Evolutionary conservation across 352 stramenopile species (phyloP).

Genomic region (Lagenidium sp.): DNA sequence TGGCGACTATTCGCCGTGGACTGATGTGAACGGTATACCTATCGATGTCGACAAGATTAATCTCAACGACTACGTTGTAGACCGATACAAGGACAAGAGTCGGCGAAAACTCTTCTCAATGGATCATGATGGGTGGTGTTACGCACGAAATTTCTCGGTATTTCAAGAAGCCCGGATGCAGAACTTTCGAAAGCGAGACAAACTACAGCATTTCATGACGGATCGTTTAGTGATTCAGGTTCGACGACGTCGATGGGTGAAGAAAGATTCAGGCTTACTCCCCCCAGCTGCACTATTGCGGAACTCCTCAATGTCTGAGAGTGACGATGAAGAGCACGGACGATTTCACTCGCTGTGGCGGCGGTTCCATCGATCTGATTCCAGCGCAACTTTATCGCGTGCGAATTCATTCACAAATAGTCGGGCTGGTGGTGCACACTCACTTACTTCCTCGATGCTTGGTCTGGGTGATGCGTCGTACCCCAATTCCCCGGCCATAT

Average conservation of each 20-base stretch:
- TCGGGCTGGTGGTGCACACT: slow-evolving; percentile 15
- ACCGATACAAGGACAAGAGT: slow-evolving; percentile 68
- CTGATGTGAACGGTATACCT: slow-evolving; percentile 76
- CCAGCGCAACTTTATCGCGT: slow-evolving; percentile 49
- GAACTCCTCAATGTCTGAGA: slow-evolving; percentile 49
- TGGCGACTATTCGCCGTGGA: slow-evolving; percentile 78
- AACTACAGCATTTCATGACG: slow-evolving; percentile 79
- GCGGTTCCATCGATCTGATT: slow-evolving; percentile 33
- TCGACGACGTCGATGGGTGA: slow-evolving; percentile 67
- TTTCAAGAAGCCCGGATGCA: slow-evolving; percentile 81
- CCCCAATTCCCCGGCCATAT: slow-evolving; percentile 49
- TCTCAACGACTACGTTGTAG: slow-evolving; percentile 68
- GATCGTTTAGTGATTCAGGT: slow-evolving; percentile 81
- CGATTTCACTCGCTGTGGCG: slow-evolving; percentile 63
- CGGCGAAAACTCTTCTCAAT: slow-evolving; percentile 77
- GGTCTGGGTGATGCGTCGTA: slow-evolving; percentile 46
- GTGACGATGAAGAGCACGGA: slow-evolving; percentile 59
- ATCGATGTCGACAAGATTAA: slow-evolving; percentile 72
- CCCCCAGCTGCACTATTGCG: slow-evolving; percentile 20
- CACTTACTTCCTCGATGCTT: slow-evolving; percentile 26
- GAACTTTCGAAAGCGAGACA: slow-evolving; percentile 71
- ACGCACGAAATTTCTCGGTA: slow-evolving; percentile 81
- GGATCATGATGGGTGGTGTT: slow-evolving; percentile 83
- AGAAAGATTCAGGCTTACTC: slow-evolving; percentile 40
- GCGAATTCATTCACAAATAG: slow-evolving; percentile 56